Evolutionary conservation across 192 early-diverging fungal species (phyloP).

Genomic region (Coemansia guatemalensis): DNA sequence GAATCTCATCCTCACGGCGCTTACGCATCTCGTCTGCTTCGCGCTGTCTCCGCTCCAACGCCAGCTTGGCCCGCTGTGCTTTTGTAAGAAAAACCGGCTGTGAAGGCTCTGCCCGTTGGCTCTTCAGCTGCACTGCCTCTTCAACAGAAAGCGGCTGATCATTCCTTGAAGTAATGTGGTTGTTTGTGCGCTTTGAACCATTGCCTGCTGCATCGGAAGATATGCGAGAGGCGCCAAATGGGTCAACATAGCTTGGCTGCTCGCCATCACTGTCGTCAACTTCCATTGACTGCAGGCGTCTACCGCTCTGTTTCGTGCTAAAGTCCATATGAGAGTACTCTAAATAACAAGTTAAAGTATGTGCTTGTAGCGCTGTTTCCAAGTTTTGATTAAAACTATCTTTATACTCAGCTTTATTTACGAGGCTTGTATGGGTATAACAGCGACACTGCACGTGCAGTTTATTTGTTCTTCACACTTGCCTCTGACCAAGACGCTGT

Average conservation of each 20-base stretch:
- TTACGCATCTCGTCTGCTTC: slow-evolving; percentile 75
- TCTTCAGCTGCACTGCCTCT: slow-evolving; percentile 37
- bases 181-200: background rate
- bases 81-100: slow-evolving; percentile 78
- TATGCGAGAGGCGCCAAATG: background rate
- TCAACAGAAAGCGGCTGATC: slow-evolving; percentile 39
- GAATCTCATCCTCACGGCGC: slow-evolving; percentile 64
- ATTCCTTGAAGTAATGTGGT: background rate
- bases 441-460: background rate
- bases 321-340: background rate
- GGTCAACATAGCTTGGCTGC: background rate
- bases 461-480: no score
- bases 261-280: background rate
- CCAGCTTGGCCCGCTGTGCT: slow-evolving; percentile 83
- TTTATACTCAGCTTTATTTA: background rate
- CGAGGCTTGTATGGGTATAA: background rate
- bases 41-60: slow-evolving; percentile 76
- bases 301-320: background rate
- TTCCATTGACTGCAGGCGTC: background rate
- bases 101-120: slow-evolving; percentile 22
- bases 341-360: background rate
- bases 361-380: background rate
- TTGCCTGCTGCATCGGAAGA: background rate
- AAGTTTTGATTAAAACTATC: background rate
- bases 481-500: no score